phyloP scores from a whole-genome alignment of 2,329 filamentous ascomycete genomes.

The Hymenoscyphus albidus region DNA sequence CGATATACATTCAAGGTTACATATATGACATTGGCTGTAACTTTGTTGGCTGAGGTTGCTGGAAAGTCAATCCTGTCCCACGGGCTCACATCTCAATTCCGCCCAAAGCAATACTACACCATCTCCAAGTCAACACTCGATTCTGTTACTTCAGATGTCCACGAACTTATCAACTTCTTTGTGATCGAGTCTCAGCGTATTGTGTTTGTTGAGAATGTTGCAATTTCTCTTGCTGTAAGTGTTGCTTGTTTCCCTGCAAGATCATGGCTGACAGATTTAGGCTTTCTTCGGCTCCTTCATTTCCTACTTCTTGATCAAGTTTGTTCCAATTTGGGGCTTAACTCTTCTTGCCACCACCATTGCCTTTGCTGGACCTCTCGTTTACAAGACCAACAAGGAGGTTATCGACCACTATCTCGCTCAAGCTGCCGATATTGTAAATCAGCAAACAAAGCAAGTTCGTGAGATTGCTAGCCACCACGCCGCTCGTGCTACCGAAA shows the following conservation, averaged over 20 bases:
- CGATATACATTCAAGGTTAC: slow-evolving; percentile 64
- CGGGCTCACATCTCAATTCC: slow-evolving; percentile 61
- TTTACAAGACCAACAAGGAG: slow-evolving; percentile 67
- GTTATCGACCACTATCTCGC: slow-evolving; percentile 62
- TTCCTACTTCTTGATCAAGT: slow-evolving; percentile 65
- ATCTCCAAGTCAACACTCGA: slow-evolving; percentile 61
- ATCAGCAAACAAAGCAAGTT: slow-evolving; percentile 60
- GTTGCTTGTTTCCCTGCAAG: not conserved
- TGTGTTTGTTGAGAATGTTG: slow-evolving; percentile 64
- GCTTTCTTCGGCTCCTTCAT: slow-evolving; percentile 58
- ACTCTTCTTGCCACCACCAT: slow-evolving; percentile 56
- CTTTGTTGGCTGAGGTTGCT: slow-evolving; percentile 56
- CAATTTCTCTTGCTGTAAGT: slow-evolving; percentile 56
- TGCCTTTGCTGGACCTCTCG: slow-evolving; percentile 57
- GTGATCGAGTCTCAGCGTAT: slow-evolving; percentile 67
- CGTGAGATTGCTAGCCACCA: slow-evolving; percentile 60
- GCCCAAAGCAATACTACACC: slow-evolving; percentile 65
- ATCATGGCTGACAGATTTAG: slow-evolving; percentile 37
- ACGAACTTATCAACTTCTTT: slow-evolving; percentile 69
- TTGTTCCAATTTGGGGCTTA: slow-evolving; percentile 67
- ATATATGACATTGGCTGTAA: slow-evolving; percentile 58
- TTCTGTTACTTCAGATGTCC: slow-evolving; percentile 56
- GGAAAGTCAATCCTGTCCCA: slow-evolving; percentile 60
- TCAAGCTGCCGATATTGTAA: slow-evolving; percentile 54
- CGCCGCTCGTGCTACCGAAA: slow-evolving; percentile 56